Evolutionary conservation across 169 alveolate genomes (phyloP).

Genomic region (Theileria parva): DNA sequence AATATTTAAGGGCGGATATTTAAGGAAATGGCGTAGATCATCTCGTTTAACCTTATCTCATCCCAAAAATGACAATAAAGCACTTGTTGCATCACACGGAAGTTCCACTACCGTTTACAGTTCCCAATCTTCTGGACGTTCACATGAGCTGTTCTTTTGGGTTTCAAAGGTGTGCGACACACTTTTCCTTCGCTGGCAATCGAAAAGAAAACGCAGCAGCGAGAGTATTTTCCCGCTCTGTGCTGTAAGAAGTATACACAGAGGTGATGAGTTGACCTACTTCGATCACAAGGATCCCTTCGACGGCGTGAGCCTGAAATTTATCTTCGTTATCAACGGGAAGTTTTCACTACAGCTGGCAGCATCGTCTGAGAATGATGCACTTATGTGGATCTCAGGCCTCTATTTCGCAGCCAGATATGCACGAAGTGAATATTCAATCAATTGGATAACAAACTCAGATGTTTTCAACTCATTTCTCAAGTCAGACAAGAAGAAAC

Average conservation of each 20-base stretch:
- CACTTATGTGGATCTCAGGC: constrained; percentile 59
- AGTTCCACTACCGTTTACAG: not conserved
- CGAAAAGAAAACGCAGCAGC: constrained; percentile 38
- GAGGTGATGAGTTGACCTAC: constrained; percentile 45
- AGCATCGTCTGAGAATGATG: constrained; percentile 14
- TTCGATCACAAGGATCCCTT: constrained; percentile 23
- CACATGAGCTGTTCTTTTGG: constrained; percentile 68
- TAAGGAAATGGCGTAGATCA: constrained; percentile 53
- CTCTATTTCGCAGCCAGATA: constrained; percentile 43
- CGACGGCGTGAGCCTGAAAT: constrained; percentile 16
- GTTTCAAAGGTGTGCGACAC: constrained; percentile 55
- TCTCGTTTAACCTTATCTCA: constrained; percentile 28
- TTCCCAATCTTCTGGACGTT: constrained; percentile 13
- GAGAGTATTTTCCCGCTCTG: constrained; percentile 51
- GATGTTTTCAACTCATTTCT: constrained; percentile 5
- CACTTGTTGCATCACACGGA: not conserved
- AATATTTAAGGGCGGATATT: constrained; percentile 41
- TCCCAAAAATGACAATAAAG: not conserved
- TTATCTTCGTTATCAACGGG: constrained; percentile 44
- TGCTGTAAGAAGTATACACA: constrained; percentile 21
- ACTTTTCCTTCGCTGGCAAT: constrained; percentile 63
- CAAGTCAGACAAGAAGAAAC: constrained; percentile 7
- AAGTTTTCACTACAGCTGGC: constrained; percentile 43
- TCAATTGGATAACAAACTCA: constrained; percentile 57
- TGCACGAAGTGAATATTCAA: constrained; percentile 51